These are phyloP conservation scores for Musa acuminata DNA, from an alignment of 176 grass and related monocot genomes.

Conservation along the genomic window DNA sequence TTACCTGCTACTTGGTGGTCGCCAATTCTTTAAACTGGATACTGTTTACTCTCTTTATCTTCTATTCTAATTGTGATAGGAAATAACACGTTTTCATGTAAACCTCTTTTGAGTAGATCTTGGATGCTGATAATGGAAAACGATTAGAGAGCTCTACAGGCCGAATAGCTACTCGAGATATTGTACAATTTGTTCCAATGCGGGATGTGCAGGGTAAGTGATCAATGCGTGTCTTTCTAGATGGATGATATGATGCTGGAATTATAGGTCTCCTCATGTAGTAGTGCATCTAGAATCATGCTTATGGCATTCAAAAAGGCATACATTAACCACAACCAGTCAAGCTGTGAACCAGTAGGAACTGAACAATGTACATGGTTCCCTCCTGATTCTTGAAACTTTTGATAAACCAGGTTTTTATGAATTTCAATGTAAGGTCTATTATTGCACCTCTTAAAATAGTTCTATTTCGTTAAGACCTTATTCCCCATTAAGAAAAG, in stretches of 20 bases:
- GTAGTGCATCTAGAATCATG: too few species aligned
- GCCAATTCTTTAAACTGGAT: not conserved
- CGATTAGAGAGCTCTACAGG: slow-evolving; percentile 74
- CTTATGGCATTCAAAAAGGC: too few species aligned
- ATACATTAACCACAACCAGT: too few species aligned
- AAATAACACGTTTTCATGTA: not conserved
- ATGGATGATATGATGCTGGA: slow-evolving; percentile 6
- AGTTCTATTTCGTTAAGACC: too few species aligned
- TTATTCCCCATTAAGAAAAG: too few species aligned
- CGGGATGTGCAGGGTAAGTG: slow-evolving; percentile 56
- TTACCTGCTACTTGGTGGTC: too few species aligned
- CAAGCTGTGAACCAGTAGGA: too few species aligned
- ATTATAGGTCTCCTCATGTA: not conserved
- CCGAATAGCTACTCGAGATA: slow-evolving; percentile 74
- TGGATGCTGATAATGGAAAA: slow-evolving; percentile 71
- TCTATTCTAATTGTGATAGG: not conserved
- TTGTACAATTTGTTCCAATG: slow-evolving; percentile 97
- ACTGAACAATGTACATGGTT: too few species aligned
- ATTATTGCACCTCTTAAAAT: too few species aligned
- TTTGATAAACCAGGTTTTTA: too few species aligned
- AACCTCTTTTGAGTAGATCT: slow-evolving; percentile 33
- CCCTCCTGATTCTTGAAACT: too few species aligned
- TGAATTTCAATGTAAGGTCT: too few species aligned
- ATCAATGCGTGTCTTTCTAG: slow-evolving; percentile 1
- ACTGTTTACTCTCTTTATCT: not conserved